These are phyloP conservation scores for Penicillium waksmanii DNA, from an alignment of 495 filamentous ascomycete genomes.

Conservation along the genomic window DNA sequence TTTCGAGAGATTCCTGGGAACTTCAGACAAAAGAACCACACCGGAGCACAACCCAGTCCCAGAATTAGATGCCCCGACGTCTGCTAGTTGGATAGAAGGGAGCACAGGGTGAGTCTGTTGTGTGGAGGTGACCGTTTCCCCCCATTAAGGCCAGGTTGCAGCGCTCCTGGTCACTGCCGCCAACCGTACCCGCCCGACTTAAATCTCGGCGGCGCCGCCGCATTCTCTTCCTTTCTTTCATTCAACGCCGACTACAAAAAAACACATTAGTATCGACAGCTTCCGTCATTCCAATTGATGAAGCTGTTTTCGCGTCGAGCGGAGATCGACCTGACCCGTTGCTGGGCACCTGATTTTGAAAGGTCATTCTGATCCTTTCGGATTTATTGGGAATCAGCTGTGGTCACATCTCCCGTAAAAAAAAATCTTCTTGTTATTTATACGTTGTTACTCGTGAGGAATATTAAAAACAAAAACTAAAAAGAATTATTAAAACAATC, in stretches of 20 bases:
- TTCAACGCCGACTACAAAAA: slow-evolving; percentile 55
- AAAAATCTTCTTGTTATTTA: slow-evolving; percentile 3
- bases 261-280: slow-evolving; percentile 65
- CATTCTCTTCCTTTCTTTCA: slow-evolving; percentile 44
- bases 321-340: slow-evolving; percentile 67
- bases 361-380: slow-evolving; percentile 65
- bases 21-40: slow-evolving; percentile 23
- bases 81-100: slow-evolving; percentile 22
- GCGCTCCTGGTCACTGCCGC: slow-evolving; percentile 40
- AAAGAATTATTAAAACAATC: neutral
- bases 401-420: slow-evolving; percentile 58
- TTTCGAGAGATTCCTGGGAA: slow-evolving; percentile 25
- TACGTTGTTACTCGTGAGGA: slow-evolving; percentile 7
- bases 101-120: slow-evolving; percentile 37
- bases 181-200: slow-evolving; percentile 44
- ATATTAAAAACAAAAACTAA: neutral
- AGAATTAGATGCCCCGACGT: slow-evolving; percentile 26
- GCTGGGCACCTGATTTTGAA: slow-evolving; percentile 81
- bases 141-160: slow-evolving; percentile 55
- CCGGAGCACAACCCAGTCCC: slow-evolving; percentile 42
- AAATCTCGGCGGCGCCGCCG: slow-evolving; percentile 33
- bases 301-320: slow-evolving; percentile 73
- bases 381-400: slow-evolving; percentile 80
- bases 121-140: slow-evolving; percentile 32
- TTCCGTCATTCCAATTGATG: slow-evolving; percentile 48